phyloP scores from a whole-genome alignment of 441 rosid species.

The Gossypium laxum region DNA sequence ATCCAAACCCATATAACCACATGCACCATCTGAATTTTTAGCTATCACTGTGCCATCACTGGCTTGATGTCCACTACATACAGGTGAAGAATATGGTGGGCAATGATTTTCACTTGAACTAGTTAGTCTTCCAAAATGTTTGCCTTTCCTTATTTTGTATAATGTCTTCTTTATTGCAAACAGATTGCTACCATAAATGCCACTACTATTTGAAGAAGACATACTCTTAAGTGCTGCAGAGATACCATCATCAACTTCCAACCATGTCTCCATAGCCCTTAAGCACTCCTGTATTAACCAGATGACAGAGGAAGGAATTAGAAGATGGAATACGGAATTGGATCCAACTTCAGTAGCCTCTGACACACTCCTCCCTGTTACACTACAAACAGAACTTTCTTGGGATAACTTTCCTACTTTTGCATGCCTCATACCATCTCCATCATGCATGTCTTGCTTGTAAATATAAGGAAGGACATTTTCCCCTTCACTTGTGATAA shows the following conservation, averaged over 20 bases:
- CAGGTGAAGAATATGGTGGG: constrained; percentile 26
- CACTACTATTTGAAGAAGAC: constrained; percentile 30
- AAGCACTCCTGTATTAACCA: constrained; percentile 67
- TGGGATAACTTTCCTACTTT: constrained; percentile 74
- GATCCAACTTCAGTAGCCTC: constrained; percentile 35
- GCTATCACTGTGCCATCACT: constrained; percentile 35
- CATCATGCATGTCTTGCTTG: constrained; percentile 38
- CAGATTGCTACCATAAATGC: constrained; percentile 35
- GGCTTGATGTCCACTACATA: constrained; percentile 24
- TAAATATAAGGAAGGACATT: constrained; percentile 19
- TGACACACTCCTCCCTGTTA: constrained; percentile 36
- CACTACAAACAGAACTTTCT: constrained; percentile 62
- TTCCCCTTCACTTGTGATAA: constrained; percentile 32
- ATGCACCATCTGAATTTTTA: constrained; percentile 27
- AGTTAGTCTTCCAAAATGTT: constrained; percentile 37
- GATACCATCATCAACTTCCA: constrained; percentile 50
- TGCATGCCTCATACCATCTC: constrained; percentile 56
- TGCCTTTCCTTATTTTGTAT: constrained; percentile 47
- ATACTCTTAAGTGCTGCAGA: constrained; percentile 28
- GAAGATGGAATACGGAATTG: constrained; percentile 22
- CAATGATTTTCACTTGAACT: constrained; percentile 41
- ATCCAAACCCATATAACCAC: constrained; percentile 26
- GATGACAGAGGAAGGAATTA: constrained; percentile 48
- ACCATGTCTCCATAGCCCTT: constrained; percentile 59
- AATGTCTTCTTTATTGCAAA: constrained; percentile 46